phyloP scores from a whole-genome alignment of 306 rosid species.

The Rubus idaeus region DNA sequence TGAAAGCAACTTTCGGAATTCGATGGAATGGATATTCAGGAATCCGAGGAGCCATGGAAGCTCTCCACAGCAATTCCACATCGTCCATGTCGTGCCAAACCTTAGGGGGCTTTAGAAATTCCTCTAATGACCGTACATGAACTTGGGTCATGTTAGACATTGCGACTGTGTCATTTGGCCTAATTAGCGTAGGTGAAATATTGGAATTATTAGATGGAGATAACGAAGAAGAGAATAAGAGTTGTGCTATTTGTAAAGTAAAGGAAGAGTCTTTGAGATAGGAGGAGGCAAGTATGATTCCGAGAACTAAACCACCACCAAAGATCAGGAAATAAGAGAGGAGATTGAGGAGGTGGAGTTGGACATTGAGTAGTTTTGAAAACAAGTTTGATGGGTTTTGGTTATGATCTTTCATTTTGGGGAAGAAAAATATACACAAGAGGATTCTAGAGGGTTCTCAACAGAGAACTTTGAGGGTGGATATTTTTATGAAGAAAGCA shows the following conservation, averaged over 20 bases:
- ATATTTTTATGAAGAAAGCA: not conserved
- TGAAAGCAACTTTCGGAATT: slow-evolving; percentile 72
- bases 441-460: not conserved
- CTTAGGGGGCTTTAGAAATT: slow-evolving; percentile 44
- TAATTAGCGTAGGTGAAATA: not conserved
- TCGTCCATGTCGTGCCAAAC: slow-evolving; percentile 62
- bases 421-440: not conserved
- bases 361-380: slow-evolving; percentile 40
- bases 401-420: slow-evolving; percentile 17
- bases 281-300: slow-evolving; percentile 44
- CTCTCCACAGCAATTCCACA: slow-evolving; percentile 77
- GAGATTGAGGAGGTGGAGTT: slow-evolving; percentile 36
- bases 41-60: slow-evolving; percentile 60
- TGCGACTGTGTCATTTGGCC: not conserved
- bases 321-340: slow-evolving; percentile 45
- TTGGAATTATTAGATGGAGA: slow-evolving; percentile 10
- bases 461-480: not conserved
- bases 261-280: slow-evolving; percentile 41
- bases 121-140: slow-evolving; percentile 42
- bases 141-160: not conserved
- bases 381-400: slow-evolving; percentile 36
- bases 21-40: slow-evolving; percentile 49
- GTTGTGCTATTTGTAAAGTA: slow-evolving; percentile 48
- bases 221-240: slow-evolving; percentile 40
- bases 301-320: slow-evolving; percentile 60